Conservation (phyloP, 1,139 yeast genomes). For the Eremothecium sinecaudum region DNA sequence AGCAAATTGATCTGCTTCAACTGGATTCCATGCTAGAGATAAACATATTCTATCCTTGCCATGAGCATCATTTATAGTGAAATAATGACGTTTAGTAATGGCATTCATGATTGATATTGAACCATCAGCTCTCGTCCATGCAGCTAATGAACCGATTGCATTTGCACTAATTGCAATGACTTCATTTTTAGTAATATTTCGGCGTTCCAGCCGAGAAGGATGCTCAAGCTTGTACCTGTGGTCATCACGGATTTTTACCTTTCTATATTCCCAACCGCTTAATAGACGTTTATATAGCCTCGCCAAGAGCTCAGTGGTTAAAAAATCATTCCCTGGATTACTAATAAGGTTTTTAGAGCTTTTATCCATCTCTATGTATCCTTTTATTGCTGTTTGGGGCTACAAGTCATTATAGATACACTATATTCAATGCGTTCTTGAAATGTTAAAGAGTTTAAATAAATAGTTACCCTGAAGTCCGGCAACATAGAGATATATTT, state of each 20-base stretch:
- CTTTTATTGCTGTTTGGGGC: too few species aligned
- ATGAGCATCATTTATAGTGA: slow-evolving; percentile 37
- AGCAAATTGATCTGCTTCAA: slow-evolving; percentile 43
- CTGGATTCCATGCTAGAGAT: slow-evolving; percentile 53
- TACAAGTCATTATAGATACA: too few species aligned
- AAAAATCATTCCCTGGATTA: background rate
- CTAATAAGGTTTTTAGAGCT: slow-evolving; percentile 1
- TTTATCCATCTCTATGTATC: background rate
- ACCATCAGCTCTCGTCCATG: slow-evolving; percentile 28
- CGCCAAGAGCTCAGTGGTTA: background rate
- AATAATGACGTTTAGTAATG: slow-evolving; percentile 32
- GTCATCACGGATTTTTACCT: slow-evolving; percentile 15
- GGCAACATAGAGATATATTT: too few species aligned
- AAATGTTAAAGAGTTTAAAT: too few species aligned
- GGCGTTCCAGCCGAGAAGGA: slow-evolving; percentile 19
- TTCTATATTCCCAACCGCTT: background rate
- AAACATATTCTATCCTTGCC: slow-evolving; percentile 44
- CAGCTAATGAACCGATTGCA: slow-evolving; percentile 21
- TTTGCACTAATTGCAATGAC: slow-evolving; percentile 21
- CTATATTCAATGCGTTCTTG: too few species aligned
- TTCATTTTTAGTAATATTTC: slow-evolving; percentile 16
- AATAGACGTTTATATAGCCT: slow-evolving; percentile 1
- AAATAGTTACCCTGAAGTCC: too few species aligned
- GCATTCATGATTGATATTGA: slow-evolving; percentile 29
- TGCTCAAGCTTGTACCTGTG: slow-evolving; percentile 14